These are phyloP conservation scores for Phoenix dactylifera DNA, from an alignment of 176 grass and related monocot genomes.

Conservation along the genomic window DNA sequence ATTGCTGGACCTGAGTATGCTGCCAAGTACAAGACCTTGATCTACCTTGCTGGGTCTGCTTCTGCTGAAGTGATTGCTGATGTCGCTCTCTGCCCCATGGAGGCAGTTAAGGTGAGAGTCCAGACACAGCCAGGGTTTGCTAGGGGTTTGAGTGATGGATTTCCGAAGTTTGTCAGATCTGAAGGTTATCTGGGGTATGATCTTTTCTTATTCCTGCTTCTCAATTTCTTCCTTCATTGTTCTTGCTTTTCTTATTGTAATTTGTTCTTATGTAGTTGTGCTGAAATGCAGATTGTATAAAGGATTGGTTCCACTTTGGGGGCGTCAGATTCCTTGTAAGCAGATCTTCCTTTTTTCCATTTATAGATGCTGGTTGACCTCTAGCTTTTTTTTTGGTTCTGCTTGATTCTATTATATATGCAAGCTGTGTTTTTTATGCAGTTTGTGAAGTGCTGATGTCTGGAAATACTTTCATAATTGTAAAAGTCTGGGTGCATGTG, in stretches of 20 bases:
- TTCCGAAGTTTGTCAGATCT: constrained; percentile 79
- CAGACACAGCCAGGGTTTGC: constrained; percentile 97
- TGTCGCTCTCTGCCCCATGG: constrained; percentile 90
- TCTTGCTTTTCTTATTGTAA: background rate
- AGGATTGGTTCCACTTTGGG: constrained; percentile 18
- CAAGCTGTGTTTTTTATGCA: no score
- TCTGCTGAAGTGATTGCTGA: constrained; percentile 98
- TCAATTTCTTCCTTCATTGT: background rate
- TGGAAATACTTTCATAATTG: no score
- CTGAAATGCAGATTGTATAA: constrained; percentile 9
- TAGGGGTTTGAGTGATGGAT: constrained; percentile 82
- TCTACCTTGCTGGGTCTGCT: constrained; percentile 94
- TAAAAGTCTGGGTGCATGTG: no score
- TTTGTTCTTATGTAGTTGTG: background rate
- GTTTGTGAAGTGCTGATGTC: no score
- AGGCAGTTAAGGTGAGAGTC: constrained; percentile 96
- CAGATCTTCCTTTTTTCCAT: background rate
- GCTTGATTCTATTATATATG: no score
- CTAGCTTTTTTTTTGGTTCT: background rate
- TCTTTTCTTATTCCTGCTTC: no score
- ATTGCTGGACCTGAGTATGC: constrained; percentile 87
- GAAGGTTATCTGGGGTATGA: constrained; percentile 72
- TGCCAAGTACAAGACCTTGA: constrained; percentile 89
- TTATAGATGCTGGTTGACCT: background rate
- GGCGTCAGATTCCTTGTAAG: constrained; percentile 22